Conservation (phyloP, 257 asterid genomes). For the Mentha longifolia region DNA sequence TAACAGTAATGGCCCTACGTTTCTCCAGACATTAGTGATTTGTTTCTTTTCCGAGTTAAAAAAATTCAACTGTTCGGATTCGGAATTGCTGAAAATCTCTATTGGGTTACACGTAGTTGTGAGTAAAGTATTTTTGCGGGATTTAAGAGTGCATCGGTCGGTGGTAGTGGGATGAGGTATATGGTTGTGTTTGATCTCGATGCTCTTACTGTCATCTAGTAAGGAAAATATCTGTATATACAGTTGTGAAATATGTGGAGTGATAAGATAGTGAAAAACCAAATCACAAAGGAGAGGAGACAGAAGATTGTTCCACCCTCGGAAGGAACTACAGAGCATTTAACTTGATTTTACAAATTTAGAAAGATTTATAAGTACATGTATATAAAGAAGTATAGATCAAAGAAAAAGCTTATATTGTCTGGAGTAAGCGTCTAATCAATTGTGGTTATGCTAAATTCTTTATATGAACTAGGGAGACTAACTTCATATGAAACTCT, state of each 20-base stretch:
- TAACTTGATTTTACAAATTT: not conserved
- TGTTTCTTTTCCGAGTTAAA: not conserved
- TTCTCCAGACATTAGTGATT: not conserved
- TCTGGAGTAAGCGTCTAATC: constrained; percentile 4
- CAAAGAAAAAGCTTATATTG: not conserved
- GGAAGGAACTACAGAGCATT: not conserved
- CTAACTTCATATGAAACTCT: constrained; percentile 10
- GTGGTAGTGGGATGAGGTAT: not conserved
- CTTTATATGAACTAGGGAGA: no score
- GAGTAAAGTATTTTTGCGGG: constrained; percentile 9
- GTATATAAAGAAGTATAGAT: not conserved
- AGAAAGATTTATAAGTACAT: not conserved
- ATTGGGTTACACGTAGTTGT: constrained; percentile 2
- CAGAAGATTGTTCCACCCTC: not conserved
- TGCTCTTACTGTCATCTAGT: not conserved
- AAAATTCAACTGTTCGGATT: not conserved
- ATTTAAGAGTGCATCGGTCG: constrained; percentile 18
- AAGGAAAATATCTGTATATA: not conserved
- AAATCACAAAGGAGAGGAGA: not conserved
- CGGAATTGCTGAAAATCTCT: not conserved
- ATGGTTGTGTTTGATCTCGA: not conserved
- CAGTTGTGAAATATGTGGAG: not conserved
- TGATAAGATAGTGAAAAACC: not conserved
- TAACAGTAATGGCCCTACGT: not conserved
- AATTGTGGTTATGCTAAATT: constrained; percentile 9